Evolutionary conservation across 1,139 yeast species (phyloP).

Genomic region (Chernovozyma sophiae-reginae): DNA sequence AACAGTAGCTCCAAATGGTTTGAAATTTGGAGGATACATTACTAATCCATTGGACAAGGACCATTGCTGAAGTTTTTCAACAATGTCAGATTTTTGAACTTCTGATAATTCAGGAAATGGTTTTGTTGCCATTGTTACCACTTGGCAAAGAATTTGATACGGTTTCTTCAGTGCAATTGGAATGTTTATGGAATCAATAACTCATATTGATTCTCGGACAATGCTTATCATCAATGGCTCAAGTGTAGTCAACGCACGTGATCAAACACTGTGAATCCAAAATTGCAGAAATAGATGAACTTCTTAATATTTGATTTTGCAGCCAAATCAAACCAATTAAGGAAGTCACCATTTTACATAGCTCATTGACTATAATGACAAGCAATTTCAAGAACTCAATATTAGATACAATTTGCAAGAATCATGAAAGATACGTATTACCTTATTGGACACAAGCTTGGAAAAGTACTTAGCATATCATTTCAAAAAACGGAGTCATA

Average conservation of each 20-base stretch:
- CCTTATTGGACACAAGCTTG: too few relatives aligned
- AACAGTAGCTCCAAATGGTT: constrained; percentile 44
- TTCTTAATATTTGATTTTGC: too few relatives aligned
- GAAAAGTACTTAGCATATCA: too few relatives aligned
- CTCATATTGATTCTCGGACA: neutral
- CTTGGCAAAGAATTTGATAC: too few relatives aligned
- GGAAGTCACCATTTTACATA: too few relatives aligned
- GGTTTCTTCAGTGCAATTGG: neutral
- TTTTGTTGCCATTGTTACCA: constrained; percentile 10
- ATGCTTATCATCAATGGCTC: neutral
- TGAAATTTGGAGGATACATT: constrained; percentile 65
- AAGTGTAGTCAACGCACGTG: neutral
- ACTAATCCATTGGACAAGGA: constrained; percentile 71
- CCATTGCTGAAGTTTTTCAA: constrained; percentile 65
- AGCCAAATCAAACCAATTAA: too few relatives aligned
- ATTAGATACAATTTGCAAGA: too few relatives aligned
- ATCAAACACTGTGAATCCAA: neutral
- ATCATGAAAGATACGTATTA: too few relatives aligned
- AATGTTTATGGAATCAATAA: neutral
- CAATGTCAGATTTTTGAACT: constrained; percentile 23
- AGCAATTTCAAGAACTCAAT: too few relatives aligned
- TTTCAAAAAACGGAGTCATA: too few relatives aligned
- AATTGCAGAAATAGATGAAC: too few relatives aligned
- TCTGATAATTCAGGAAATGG: constrained; percentile 30
- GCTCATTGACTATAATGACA: too few relatives aligned